Base-by-base conservation (phyloP, 306 rosid genomes). In the Medicago lupulina region DNA sequence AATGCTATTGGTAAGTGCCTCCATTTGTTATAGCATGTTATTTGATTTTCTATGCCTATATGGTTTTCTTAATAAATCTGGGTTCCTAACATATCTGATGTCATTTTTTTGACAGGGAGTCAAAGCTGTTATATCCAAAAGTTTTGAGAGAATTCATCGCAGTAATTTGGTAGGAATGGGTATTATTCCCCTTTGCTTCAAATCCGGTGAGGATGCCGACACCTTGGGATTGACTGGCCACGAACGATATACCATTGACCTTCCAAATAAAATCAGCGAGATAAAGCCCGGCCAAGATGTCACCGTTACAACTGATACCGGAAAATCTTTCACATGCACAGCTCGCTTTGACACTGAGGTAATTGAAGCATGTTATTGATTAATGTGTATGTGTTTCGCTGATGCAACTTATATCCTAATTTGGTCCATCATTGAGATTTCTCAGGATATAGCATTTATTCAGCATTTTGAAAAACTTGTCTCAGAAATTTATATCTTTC, bases 161-260 rank as follows among this genome's bases (percentile, higher is more conserved):
- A 96, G 99, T 85, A 96, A 96, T 83, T 83, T 96, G 87, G 99
- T 92, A 6, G 99, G 99, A 39, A 96, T 96, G 99, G 99, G 99
- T 54, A 87, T 96, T 68, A 73, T 96, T 80, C 99, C 99, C 70
- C 99, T 96, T 67, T 92, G 98, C 82, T 96, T 89, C 88, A 96
- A 96, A 89, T 17, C 97, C 8, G 98, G 99, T 1, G 99, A 96
- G 88, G 99, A 96, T 75, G 96, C 98, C 8, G 99, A 96, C 34
- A 80, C 92, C 25, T 83, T 96, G 25, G 98, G 99, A 75, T 83
- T 96, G 96, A 96, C 97, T 15, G 99, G 99, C 50, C 97, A 88
- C n/a, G 99, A 96, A 82, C 99, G 98, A 3, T 96, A 78, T 79
- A 64, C 91, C 55, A 92, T 96, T 55, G 99, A 89, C 76, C 96